A percentile compares a stretch with the other conserved stretches of the same genome.
These are phyloP conservation scores for Calonectria honghensis DNA, from an alignment of 2,329 filamentous ascomycete species.

Conservation along the genomic window DNA sequence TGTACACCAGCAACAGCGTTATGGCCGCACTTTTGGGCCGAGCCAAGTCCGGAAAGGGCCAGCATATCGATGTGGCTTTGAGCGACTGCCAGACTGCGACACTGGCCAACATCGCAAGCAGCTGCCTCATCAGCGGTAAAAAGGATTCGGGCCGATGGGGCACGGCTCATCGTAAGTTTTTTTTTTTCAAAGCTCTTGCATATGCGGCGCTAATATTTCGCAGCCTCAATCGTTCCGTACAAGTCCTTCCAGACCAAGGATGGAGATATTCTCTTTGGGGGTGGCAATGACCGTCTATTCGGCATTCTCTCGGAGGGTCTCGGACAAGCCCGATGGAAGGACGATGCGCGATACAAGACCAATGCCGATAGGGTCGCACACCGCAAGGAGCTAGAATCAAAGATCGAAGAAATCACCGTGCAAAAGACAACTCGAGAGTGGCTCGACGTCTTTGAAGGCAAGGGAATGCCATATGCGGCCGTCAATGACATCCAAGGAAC, in stretches of 20 bases:
- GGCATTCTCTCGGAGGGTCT: slow-evolving; percentile 78
- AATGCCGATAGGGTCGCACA: slow-evolving; percentile 81
- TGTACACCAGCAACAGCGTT: slow-evolving; percentile 96
- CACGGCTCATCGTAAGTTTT: slow-evolving; percentile 87
- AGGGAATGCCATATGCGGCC: slow-evolving; percentile 92
- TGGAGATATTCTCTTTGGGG: slow-evolving; percentile 81
- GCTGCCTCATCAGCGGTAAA: slow-evolving; percentile 89
- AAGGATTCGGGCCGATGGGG: slow-evolving; percentile 95
- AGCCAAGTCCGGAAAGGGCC: slow-evolving; percentile 84
- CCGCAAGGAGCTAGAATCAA: slow-evolving; percentile 83
- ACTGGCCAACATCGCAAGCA: slow-evolving; percentile 95
- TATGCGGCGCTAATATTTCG: slow-evolving; percentile 16
- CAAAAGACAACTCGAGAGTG: slow-evolving; percentile 91
- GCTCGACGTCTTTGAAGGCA: slow-evolving; percentile 90
- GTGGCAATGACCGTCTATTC: slow-evolving; percentile 83
- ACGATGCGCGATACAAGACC: slow-evolving; percentile 74
- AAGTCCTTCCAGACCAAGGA: slow-evolving; percentile 86
- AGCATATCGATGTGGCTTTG: slow-evolving; percentile 93
- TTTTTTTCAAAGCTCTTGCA: not conserved
- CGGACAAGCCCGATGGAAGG: slow-evolving; percentile 75
- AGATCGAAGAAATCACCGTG: slow-evolving; percentile 85
- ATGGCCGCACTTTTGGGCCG: slow-evolving; percentile 93
- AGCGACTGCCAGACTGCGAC: slow-evolving; percentile 98
- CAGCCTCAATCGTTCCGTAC: slow-evolving; percentile 98
- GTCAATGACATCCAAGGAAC: slow-evolving; percentile 94